Percentiles rank a stretch among this genome's conserved stretches.
These are phyloP conservation scores for Xylaria castorea DNA, from an alignment of 495 filamentous ascomycete genomes.

Conservation along the genomic window DNA sequence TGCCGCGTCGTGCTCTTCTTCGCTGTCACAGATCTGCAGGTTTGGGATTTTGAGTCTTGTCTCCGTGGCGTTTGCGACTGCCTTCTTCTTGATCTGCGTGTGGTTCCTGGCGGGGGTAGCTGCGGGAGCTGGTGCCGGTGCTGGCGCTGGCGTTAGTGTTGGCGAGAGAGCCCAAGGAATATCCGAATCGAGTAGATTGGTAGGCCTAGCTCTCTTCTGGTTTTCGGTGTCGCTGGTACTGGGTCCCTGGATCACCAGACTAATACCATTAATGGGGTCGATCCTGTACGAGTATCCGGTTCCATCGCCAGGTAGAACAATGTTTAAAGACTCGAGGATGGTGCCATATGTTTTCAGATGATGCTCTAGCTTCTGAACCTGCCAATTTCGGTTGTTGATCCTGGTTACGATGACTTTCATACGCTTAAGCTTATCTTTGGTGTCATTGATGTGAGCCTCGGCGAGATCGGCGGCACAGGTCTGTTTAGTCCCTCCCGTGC, in stretches of 20 bases:
- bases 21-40: neutral
- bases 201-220: neutral
- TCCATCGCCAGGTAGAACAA: neutral
- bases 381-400: neutral
- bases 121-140: neutral
- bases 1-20: neutral
- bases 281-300: neutral
- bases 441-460: neutral
- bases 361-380: neutral
- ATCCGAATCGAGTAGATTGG: neutral
- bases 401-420: neutral
- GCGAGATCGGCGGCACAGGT: neutral
- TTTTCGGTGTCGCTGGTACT: neutral
- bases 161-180: neutral
- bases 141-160: neutral
- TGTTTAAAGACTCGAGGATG: neutral
- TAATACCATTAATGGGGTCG: neutral
- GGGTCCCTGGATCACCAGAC: neutral
- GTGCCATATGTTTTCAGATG: neutral
- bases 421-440: neutral
- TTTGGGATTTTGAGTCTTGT: neutral
- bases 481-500: neutral
- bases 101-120: neutral
- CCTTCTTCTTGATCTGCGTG: neutral
- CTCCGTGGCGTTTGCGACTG: neutral